These are phyloP conservation scores for Senna siamea DNA, from an alignment of 306 rosid species.

Conservation along the genomic window DNA sequence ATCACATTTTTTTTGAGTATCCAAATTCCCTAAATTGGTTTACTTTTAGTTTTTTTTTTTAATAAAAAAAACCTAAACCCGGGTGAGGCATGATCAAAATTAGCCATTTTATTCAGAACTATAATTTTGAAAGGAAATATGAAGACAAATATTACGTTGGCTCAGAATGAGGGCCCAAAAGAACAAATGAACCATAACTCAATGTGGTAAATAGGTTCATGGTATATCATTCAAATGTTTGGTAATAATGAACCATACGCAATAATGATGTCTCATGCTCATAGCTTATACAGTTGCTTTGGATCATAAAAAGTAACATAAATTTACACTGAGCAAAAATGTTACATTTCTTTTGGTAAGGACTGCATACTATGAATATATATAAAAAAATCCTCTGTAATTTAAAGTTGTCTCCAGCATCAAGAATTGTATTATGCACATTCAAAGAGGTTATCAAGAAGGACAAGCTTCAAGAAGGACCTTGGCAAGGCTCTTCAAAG, in stretches of 20 bases:
- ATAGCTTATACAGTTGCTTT: conserved; percentile 36
- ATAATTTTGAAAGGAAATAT: not conserved
- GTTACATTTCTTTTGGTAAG: conserved; percentile 37
- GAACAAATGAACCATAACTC: not conserved
- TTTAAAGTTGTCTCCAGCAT: conserved; percentile 37
- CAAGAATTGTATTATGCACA: conserved; percentile 61
- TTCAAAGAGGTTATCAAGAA: too few relatives aligned
- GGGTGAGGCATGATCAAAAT: not conserved
- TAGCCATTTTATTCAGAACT: not conserved
- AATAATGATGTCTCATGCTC: not conserved
- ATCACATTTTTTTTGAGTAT: too few relatives aligned
- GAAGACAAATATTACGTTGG: not conserved
- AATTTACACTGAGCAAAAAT: conserved; percentile 47
- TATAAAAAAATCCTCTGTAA: not conserved
- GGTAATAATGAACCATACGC: not conserved
- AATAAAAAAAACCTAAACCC: too few relatives aligned
- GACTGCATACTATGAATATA: not conserved
- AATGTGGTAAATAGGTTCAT: not conserved
- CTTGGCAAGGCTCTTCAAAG: conserved; percentile 41
- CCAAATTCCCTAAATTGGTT: too few relatives aligned
- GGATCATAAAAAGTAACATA: conserved; percentile 23
- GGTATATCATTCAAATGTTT: conserved; percentile 22
- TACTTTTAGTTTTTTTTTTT: too few relatives aligned
- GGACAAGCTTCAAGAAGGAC: conserved; percentile 23
- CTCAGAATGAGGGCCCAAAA: not conserved